phyloP scores from a whole-genome alignment of 208 protist genomes.

The Borovskyia barvae region DNA sequence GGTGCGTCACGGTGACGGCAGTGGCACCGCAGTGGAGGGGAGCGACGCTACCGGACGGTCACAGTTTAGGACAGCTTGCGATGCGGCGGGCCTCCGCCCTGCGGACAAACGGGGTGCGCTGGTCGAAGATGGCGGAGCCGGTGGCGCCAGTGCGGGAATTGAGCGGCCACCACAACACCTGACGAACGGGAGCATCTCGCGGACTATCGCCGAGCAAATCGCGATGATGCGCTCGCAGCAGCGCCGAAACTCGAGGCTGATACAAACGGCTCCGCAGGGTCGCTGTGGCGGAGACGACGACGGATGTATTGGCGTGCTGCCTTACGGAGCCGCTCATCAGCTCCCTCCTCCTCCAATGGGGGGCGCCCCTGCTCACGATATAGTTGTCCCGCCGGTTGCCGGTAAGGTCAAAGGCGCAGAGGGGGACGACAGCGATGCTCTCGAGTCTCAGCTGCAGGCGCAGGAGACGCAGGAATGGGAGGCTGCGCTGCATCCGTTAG shows the following conservation, averaged over 20 bases:
- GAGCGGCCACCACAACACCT: background rate
- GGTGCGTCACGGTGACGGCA: too few species aligned
- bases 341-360: too few species aligned
- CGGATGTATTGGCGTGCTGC: too few species aligned
- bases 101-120: background rate
- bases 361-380: background rate
- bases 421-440: background rate
- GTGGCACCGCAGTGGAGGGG: too few species aligned
- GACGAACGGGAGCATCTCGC: constrained; percentile 13
- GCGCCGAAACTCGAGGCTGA: constrained; percentile 10
- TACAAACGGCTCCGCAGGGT: too few species aligned
- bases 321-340: too few species aligned
- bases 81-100: background rate
- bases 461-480: constrained; percentile 7
- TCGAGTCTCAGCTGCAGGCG: constrained; percentile 13
- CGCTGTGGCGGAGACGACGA: too few species aligned
- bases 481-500: constrained; percentile 17
- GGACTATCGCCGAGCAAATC: constrained; percentile 16
- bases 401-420: background rate
- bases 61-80: too few species aligned
- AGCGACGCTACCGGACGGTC: too few species aligned
- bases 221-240: constrained; percentile 10
- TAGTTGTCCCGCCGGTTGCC: background rate
- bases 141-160: background rate
- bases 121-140: background rate